Evolutionary conservation across 805 yeast genomes (phyloP).

Genomic region (Ogataea methylovora): DNA sequence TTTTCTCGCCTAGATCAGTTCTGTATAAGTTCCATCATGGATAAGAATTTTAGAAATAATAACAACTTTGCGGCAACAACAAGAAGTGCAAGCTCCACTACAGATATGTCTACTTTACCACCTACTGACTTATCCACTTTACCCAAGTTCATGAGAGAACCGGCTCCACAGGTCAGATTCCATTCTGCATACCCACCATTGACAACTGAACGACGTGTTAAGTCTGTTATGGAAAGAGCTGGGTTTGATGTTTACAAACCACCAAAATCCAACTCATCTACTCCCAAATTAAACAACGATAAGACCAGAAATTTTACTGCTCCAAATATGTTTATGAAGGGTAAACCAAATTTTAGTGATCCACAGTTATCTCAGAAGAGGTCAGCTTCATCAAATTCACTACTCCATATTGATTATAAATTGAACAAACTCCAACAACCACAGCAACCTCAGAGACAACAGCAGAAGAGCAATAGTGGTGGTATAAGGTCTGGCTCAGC

Average conservation of each 20-base stretch:
- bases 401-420: slow-evolving; percentile 3
- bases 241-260: slow-evolving; percentile 59
- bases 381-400: slow-evolving; percentile 2
- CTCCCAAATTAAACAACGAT: slow-evolving; percentile 7
- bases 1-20: too few relatives aligned
- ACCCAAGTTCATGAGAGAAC: slow-evolving; percentile 24
- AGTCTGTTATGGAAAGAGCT: slow-evolving; percentile 73
- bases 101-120: too few relatives aligned
- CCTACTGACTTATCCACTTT: slow-evolving; percentile 19
- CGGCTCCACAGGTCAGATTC: slow-evolving; percentile 26
- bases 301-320: slow-evolving; percentile 14
- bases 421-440: not conserved
- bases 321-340: slow-evolving; percentile 5
- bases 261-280: slow-evolving; percentile 7
- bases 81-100: too few relatives aligned
- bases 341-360: not conserved
- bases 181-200: slow-evolving; percentile 66
- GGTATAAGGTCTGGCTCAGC: too few relatives aligned
- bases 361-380: not conserved
- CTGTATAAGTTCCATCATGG: too few relatives aligned
- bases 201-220: slow-evolving; percentile 51
- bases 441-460: too few relatives aligned
- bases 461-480: too few relatives aligned
- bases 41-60: too few relatives aligned
- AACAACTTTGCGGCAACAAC: too few relatives aligned